phyloP scores from a whole-genome alignment of 768 basidiomycete species.

The Peribolospora kevripleyi region DNA sequence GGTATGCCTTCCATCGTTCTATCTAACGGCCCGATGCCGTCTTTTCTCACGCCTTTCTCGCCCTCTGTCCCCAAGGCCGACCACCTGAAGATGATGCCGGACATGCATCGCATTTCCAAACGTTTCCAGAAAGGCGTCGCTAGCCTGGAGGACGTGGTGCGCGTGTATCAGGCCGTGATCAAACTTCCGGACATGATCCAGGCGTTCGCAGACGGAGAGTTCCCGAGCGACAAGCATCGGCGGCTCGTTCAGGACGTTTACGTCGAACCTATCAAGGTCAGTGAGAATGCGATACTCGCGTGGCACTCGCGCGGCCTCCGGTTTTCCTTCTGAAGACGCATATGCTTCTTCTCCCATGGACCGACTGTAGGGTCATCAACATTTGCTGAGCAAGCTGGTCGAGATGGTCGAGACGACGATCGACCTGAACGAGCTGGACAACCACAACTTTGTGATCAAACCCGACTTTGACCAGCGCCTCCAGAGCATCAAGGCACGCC shows the following conservation, averaged over 20 bases:
- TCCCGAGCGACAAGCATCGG: conserved; percentile 5
- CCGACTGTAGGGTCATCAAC: background rate
- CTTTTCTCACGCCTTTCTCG: background rate
- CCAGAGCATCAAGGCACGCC: conserved; percentile 37
- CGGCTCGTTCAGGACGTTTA: conserved; percentile 44
- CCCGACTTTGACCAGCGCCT: conserved; percentile 66
- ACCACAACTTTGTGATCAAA: conserved; percentile 71
- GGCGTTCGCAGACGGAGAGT: conserved; percentile 29
- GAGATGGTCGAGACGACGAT: conserved; percentile 94
- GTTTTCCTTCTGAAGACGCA: conserved; percentile 1
- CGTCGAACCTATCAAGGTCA: conserved; percentile 35
- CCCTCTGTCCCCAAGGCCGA: conserved; percentile 34
- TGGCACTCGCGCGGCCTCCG: too few relatives aligned
- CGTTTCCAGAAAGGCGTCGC: conserved; percentile 66
- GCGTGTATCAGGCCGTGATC: conserved; percentile 76
- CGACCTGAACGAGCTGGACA: conserved; percentile 50
- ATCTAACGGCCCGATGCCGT: too few relatives aligned
- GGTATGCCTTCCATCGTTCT: conserved; percentile 22
- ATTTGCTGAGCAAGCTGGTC: conserved; percentile 7
- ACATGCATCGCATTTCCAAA: conserved; percentile 74
- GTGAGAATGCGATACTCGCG: conserved; percentile 2
- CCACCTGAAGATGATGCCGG: conserved; percentile 72
- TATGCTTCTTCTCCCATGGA: background rate
- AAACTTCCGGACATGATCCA: conserved; percentile 56
- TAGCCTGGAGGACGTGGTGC: conserved; percentile 76